These are phyloP conservation scores for Pestalotiopsis sp. DNA, from an alignment of 2,329 filamentous ascomycete genomes.

Conservation along the genomic window DNA sequence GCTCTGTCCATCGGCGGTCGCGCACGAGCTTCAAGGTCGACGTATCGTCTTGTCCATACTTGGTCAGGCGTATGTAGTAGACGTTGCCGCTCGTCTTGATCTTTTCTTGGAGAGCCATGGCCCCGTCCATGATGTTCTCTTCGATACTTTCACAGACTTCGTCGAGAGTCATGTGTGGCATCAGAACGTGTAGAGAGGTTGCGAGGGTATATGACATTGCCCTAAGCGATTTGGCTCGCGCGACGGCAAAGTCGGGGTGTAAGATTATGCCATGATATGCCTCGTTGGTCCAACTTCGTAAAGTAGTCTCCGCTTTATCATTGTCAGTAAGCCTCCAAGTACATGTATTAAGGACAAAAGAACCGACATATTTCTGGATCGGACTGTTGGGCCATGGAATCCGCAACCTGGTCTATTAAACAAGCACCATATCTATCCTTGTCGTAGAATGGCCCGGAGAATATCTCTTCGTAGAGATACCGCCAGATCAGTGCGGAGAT, in stretches of 20 bases:
- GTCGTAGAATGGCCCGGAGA: neutral
- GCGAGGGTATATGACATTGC: neutral
- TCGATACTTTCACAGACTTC: conserved; percentile 19
- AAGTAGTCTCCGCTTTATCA: conserved; percentile 12
- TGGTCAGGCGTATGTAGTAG: too few species aligned
- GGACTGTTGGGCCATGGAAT: too few species aligned
- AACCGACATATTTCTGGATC: too few species aligned
- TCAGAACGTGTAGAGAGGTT: neutral
- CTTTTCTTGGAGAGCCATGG: conserved; percentile 41
- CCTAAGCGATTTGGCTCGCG: conserved; percentile 20
- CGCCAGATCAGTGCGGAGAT: neutral
- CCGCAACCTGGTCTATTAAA: neutral
- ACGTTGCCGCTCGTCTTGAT: conserved; percentile 17
- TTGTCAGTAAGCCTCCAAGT: neutral
- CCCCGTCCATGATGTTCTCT: conserved; percentile 35
- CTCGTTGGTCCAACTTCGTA: conserved; percentile 20
- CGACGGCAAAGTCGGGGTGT: conserved; percentile 25
- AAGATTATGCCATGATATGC: conserved; percentile 32
- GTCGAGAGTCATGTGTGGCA: neutral
- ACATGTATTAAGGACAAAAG: too few species aligned
- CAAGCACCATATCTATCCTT: neutral
- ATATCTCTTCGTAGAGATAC: neutral
- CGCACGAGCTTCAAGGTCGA: too few species aligned
- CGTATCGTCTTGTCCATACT: too few species aligned
- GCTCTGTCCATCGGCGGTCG: too few species aligned